Evolutionary conservation across 257 asterid genomes (phyloP).

Genomic region (Solanum chilense): DNA sequence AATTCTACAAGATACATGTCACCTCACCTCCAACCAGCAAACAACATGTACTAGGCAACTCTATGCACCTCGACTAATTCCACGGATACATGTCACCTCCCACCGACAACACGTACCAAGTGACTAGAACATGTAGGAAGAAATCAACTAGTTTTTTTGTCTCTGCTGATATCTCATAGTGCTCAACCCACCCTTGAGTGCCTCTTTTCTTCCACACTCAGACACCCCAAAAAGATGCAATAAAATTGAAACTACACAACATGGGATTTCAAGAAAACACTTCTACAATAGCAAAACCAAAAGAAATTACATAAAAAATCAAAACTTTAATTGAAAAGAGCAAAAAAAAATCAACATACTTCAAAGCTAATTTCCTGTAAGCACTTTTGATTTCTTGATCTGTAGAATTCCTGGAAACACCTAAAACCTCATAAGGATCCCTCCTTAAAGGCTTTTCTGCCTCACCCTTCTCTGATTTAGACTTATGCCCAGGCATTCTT

Average conservation of each 20-base stretch:
- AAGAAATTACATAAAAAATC: neutral
- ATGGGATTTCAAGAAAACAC: neutral
- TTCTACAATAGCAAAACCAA: neutral
- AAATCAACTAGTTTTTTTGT: neutral
- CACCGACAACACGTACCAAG: neutral
- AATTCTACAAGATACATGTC: neutral
- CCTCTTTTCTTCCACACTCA: neutral
- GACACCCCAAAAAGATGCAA: neutral
- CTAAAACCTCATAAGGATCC: constrained; percentile 96
- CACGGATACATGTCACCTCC: neutral
- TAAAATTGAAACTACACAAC: neutral
- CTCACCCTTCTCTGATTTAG: constrained; percentile 61
- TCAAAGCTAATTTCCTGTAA: constrained; percentile 79
- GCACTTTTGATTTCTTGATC: constrained; percentile 97
- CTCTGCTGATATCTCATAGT: neutral
- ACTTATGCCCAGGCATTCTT: constrained; percentile 65
- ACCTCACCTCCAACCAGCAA: neutral
- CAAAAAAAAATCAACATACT: constrained; percentile 26
- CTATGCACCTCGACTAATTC: neutral
- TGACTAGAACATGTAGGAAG: neutral
- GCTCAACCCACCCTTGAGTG: neutral
- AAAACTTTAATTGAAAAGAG: neutral
- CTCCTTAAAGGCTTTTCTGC: constrained; percentile 58
- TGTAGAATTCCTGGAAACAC: constrained; percentile 61
- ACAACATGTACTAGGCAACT: neutral